A percentile compares a stretch with the other conserved stretches of the same genome.
Conservation (phyloP, 1,284 basidiomycete species). For the Austropuccinia psidii region DNA sequence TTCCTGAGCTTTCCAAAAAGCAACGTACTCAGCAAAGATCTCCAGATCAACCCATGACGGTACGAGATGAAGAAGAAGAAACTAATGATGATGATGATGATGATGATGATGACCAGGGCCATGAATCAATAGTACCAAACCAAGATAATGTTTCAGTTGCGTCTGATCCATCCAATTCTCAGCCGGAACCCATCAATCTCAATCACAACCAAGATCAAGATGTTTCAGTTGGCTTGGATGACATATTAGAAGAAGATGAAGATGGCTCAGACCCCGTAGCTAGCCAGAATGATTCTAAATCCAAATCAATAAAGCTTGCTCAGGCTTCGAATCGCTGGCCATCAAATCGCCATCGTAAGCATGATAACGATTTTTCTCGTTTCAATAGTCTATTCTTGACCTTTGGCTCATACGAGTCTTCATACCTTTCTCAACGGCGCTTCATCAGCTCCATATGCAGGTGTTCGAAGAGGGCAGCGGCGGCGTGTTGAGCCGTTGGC, state of each 20-base stretch:
- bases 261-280: background rate
- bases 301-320: background rate
- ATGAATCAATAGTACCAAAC: background rate
- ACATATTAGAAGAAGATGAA: constrained; percentile 25
- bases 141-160: background rate
- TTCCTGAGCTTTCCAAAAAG: constrained; percentile 1
- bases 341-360: constrained; percentile 1
- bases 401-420: background rate
- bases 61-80: constrained; percentile 7
- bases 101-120: background rate
- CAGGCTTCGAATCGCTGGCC: constrained; percentile 7
- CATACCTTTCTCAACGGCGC: background rate
- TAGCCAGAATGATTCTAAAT: background rate
- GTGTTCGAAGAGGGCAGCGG: constrained; percentile 7
- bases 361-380: background rate
- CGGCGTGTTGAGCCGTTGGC: constrained; percentile 3
- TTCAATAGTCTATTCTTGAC: background rate
- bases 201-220: background rate
- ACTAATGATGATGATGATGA: background rate
- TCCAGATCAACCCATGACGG: constrained; percentile 13
- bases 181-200: background rate
- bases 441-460: constrained; percentile 8
- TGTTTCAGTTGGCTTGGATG: constrained; percentile 8
- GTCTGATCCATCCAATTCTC: constrained; percentile 9
- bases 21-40: background rate